Conservation (phyloP, 1,284 basidiomycete species). For the Irpex rosettiformis region DNA sequence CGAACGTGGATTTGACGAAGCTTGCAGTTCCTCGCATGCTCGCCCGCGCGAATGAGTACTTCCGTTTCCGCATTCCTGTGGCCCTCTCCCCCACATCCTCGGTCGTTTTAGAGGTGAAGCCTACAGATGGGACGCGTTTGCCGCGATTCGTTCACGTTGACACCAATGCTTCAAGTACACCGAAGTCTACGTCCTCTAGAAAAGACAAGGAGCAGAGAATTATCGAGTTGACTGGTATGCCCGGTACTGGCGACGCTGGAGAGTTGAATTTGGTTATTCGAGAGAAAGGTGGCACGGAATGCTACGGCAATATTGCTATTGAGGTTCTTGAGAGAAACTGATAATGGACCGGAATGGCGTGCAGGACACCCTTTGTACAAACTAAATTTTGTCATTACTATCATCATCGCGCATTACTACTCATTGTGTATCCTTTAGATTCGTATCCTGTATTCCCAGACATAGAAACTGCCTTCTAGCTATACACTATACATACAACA, state of each 20-base stretch:
- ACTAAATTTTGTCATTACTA: background rate
- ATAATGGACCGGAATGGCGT: constrained; percentile 25
- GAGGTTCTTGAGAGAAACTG: constrained; percentile 45
- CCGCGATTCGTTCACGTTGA: constrained; percentile 58
- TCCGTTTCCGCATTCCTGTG: constrained; percentile 55
- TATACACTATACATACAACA: background rate
- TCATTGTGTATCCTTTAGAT: background rate
- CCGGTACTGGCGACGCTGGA: constrained; percentile 48
- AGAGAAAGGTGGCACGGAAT: constrained; percentile 41
- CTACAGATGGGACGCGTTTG: constrained; percentile 37
- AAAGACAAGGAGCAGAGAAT: constrained; percentile 28
- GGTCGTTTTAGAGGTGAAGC: constrained; percentile 39
- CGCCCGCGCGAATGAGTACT: constrained; percentile 55
- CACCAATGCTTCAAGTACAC: constrained; percentile 35
- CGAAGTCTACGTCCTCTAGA: background rate
- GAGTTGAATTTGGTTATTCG: constrained; percentile 57
- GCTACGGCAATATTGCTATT: constrained; percentile 53
- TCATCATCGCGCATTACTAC: background rate
- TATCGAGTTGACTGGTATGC: constrained; percentile 58
- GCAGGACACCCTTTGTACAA: background rate
- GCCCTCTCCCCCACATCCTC: constrained; percentile 12
- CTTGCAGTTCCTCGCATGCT: constrained; percentile 41
- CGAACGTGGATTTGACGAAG: constrained; percentile 22
- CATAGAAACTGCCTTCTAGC: background rate
- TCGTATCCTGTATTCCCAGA: background rate